phyloP scores from a whole-genome alignment of 495 filamentous ascomycete genomes.

The Penicillium waksmanii region DNA sequence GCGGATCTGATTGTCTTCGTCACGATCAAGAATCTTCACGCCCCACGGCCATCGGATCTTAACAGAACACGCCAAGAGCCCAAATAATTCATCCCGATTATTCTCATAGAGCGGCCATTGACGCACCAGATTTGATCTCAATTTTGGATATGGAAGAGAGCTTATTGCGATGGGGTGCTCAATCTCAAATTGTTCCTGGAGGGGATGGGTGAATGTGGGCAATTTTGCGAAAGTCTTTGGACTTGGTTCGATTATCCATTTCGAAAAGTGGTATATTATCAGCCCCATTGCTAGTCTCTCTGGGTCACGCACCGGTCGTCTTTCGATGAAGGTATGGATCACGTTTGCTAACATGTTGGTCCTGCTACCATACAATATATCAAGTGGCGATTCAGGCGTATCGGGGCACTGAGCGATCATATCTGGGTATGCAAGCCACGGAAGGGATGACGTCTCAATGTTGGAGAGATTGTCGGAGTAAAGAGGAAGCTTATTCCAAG shows the following conservation, averaged over 20 bases:
- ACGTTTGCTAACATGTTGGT: constrained; percentile 32
- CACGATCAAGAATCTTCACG: constrained; percentile 28
- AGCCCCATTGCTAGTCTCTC: constrained; percentile 31
- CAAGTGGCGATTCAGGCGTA: constrained; percentile 28
- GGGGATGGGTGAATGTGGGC: constrained; percentile 21
- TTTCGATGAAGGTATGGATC: constrained; percentile 23
- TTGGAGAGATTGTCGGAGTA: constrained; percentile 25
- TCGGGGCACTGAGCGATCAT: constrained; percentile 26
- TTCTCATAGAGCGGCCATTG: constrained; percentile 26
- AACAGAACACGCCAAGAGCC: constrained; percentile 31
- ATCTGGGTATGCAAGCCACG: constrained; percentile 25
- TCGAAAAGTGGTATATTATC: constrained; percentile 25
- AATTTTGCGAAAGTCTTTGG: constrained; percentile 24
- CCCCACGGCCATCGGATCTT: constrained; percentile 40
- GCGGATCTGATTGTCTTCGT: constrained; percentile 26
- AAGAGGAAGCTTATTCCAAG: constrained; percentile 29
- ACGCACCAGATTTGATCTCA: constrained; percentile 30
- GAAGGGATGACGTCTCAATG: constrained; percentile 8
- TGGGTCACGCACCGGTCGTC: constrained; percentile 32
- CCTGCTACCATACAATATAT: constrained; percentile 34
- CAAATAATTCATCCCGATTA: constrained; percentile 26
- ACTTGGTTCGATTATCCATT: constrained; percentile 30
- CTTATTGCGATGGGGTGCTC: constrained; percentile 27
- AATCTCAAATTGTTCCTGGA: constrained; percentile 25
- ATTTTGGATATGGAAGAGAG: constrained; percentile 25